A percentile compares a stretch with the other conserved stretches of the same genome.
Evolutionary conservation across 2,329 filamentous ascomycete genomes (phyloP).

Genomic region (Juglanconis sp.): DNA sequence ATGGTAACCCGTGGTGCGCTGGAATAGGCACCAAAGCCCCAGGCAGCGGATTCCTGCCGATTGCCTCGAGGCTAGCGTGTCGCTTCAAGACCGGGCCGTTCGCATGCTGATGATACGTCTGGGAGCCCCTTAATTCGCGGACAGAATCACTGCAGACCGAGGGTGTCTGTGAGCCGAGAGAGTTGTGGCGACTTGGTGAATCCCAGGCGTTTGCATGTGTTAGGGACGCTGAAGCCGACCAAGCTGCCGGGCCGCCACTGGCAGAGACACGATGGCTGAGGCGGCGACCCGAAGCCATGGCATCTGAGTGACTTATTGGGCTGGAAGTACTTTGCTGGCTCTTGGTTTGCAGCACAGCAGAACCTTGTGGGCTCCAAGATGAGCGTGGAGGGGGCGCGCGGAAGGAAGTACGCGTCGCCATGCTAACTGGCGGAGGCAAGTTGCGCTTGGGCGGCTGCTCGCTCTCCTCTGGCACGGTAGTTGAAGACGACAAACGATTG

Average conservation of each 20-base stretch:
- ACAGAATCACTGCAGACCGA: constrained; percentile 22
- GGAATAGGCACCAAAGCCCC: not conserved
- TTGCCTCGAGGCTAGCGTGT: constrained; percentile 5
- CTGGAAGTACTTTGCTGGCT: constrained; percentile 30
- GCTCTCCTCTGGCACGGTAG: constrained; percentile 26
- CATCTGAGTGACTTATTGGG: constrained; percentile 20
- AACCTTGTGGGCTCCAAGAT: constrained; percentile 31
- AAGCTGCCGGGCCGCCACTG: constrained; percentile 21
- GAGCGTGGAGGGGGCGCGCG: constrained; percentile 33
- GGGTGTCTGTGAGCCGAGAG: constrained; percentile 23
- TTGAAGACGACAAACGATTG: constrained; percentile 23
- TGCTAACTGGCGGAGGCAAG: constrained; percentile 40
- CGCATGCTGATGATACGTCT: constrained; percentile 13
- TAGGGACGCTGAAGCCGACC: constrained; percentile 13
- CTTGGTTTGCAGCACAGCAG: constrained; percentile 25
- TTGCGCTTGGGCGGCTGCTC: constrained; percentile 28
- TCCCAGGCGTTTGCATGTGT: constrained; percentile 27
- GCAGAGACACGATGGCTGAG: constrained; percentile 26
- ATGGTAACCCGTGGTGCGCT: not conserved
- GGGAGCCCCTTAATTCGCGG: constrained; percentile 17
- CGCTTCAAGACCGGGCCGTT: constrained; percentile 15
- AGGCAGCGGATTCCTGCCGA: constrained; percentile 2
- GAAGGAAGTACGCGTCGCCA: constrained; percentile 37
- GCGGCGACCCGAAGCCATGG: constrained; percentile 21
- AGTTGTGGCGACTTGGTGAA: constrained; percentile 27